These are phyloP conservation scores for Cladosporium sp. DNA, from an alignment of 2,329 filamentous ascomycete genomes.

Conservation along the genomic window DNA sequence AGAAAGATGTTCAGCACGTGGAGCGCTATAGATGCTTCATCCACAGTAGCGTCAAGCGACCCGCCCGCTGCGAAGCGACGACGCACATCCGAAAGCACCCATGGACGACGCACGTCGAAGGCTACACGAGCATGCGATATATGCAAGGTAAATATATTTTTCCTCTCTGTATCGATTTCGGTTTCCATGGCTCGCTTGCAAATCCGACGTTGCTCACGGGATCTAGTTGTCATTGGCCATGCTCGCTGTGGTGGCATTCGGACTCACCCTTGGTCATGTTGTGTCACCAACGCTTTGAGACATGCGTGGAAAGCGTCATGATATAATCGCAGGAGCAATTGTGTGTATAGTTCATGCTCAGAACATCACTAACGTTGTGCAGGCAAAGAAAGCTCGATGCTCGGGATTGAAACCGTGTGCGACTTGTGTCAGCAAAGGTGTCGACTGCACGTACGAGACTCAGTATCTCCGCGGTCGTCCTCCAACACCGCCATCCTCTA, in stretches of 20 bases:
- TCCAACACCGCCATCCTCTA: slow-evolving; percentile 42
- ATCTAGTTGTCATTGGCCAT: too few species aligned
- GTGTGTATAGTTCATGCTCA: background rate
- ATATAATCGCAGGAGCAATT: too few species aligned
- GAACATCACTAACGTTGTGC: background rate
- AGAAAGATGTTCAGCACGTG: slow-evolving; percentile 8
- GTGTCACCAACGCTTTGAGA: too few species aligned
- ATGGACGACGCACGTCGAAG: slow-evolving; percentile 16
- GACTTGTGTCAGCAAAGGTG: slow-evolving; percentile 33
- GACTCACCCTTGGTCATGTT: too few species aligned
- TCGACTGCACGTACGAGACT: slow-evolving; percentile 49
- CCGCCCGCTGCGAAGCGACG: slow-evolving; percentile 12
- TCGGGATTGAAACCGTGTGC: slow-evolving; percentile 42
- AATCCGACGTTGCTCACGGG: background rate
- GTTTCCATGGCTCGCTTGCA: background rate
- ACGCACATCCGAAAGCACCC: background rate
- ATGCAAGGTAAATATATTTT: slow-evolving; percentile 10
- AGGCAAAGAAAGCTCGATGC: slow-evolving; percentile 41
- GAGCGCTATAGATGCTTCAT: slow-evolving; percentile 3
- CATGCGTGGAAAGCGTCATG: too few species aligned
- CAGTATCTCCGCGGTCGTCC: slow-evolving; percentile 49
- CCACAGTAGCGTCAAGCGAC: background rate
- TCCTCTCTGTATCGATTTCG: background rate
- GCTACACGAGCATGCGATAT: slow-evolving; percentile 18
- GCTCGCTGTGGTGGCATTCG: too few species aligned